Evolutionary conservation across 2,329 filamentous ascomycete species (phyloP).

Genomic region (Diaporthe capsici): DNA sequence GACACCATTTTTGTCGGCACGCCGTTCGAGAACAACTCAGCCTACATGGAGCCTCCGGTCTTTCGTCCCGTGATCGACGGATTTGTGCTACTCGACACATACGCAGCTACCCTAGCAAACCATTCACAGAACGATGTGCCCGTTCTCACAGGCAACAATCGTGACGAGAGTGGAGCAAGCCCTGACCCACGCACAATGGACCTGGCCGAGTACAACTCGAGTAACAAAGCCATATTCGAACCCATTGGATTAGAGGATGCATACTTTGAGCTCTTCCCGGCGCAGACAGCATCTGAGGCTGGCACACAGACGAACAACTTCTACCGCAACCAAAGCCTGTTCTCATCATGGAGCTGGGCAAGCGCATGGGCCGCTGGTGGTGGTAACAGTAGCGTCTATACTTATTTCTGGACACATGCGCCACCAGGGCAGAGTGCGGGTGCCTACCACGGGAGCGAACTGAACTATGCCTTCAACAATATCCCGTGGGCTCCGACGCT

Average conservation of each 20-base stretch:
- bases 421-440: conserved; percentile 46
- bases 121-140: conserved; percentile 17
- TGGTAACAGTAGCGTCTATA: conserved; percentile 47
- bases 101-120: neutral
- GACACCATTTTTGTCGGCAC: conserved; percentile 30
- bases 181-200: conserved; percentile 33
- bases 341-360: conserved; percentile 48
- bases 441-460: conserved; percentile 50
- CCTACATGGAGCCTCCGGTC: conserved; percentile 22
- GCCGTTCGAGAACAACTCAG: neutral
- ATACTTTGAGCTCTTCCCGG: conserved; percentile 48
- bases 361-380: conserved; percentile 46
- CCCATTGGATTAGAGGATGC: conserved; percentile 38
- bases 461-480: conserved; percentile 52
- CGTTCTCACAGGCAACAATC: conserved; percentile 34
- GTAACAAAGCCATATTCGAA: conserved; percentile 44
- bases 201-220: conserved; percentile 41
- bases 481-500: conserved; percentile 43
- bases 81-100: conserved; percentile 31
- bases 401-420: conserved; percentile 50
- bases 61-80: conserved; percentile 32
- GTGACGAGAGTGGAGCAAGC: conserved; percentile 36
- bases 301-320: conserved; percentile 45
- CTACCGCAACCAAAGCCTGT: conserved; percentile 46
- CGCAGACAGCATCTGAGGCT: conserved; percentile 44